Conservation (phyloP, 768 basidiomycete genomes). For the Scleroderma bovista region DNA sequence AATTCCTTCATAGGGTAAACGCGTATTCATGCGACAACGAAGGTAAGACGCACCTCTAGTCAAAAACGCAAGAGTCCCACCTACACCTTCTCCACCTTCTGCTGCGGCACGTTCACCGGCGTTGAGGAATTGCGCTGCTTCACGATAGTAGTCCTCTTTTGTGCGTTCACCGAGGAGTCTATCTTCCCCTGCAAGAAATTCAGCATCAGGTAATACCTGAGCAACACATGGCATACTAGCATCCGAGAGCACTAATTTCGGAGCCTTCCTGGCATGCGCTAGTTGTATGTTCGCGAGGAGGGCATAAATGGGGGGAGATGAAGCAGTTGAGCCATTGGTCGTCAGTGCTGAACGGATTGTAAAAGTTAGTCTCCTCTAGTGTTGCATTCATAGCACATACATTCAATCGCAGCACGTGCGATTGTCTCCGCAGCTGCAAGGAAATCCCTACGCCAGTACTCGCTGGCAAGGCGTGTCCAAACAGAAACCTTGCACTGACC, state of each 20-base stretch:
- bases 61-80: slow-evolving; percentile 54
- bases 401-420: slow-evolving; percentile 57
- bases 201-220: not conserved
- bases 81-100: slow-evolving; percentile 55
- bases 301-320: slow-evolving; percentile 69
- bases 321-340: slow-evolving; percentile 41
- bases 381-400: slow-evolving; percentile 36
- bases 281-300: slow-evolving; percentile 84
- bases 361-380: slow-evolving; percentile 3
- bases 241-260: slow-evolving; percentile 67
- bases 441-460: slow-evolving; percentile 81
- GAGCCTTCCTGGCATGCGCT: slow-evolving; percentile 74
- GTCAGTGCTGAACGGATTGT: slow-evolving; percentile 40
- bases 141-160: slow-evolving; percentile 64
- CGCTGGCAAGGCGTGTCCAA: slow-evolving; percentile 81
- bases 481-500: slow-evolving; percentile 67
- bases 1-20: slow-evolving; percentile 48
- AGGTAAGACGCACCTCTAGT: slow-evolving; percentile 52
- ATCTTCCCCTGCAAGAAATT: slow-evolving; percentile 50
- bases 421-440: slow-evolving; percentile 76
- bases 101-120: slow-evolving; percentile 46
- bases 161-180: slow-evolving; percentile 50
- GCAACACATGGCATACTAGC: slow-evolving; percentile 50
- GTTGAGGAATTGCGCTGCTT: slow-evolving; percentile 68
- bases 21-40: not conserved